phyloP scores from a whole-genome alignment of 805 yeast genomes.

The Dipodascus geniculatus region DNA sequence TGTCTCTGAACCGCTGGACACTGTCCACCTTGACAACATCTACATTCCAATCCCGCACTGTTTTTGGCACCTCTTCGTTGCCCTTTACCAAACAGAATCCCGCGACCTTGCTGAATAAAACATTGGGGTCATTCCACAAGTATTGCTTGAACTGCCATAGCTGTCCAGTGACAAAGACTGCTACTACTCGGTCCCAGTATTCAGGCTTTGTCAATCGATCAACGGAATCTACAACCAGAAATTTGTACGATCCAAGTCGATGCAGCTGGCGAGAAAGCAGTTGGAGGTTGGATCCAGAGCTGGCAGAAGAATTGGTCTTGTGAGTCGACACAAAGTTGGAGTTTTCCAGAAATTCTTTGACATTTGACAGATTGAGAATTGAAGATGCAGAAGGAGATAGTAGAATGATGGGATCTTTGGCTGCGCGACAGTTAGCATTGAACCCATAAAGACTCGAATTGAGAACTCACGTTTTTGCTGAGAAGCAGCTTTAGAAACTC shows the following conservation, averaged over 20 bases:
- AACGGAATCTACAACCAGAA: slow-evolving; percentile 78
- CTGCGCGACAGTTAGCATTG: not conserved
- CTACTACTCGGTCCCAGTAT: slow-evolving; percentile 96
- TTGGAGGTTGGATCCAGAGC: slow-evolving; percentile 28
- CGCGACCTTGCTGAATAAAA: slow-evolving; percentile 67
- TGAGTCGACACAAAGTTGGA: slow-evolving; percentile 44
- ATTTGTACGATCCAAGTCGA: slow-evolving; percentile 46
- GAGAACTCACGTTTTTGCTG: not conserved
- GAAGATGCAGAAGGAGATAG: slow-evolving; percentile 75
- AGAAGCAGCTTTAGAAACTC: slow-evolving; percentile 1
- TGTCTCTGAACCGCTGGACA: slow-evolving; percentile 73
- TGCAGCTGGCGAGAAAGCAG: slow-evolving; percentile 46
- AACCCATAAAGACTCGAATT: too few relatives aligned
- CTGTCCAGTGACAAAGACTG: slow-evolving; percentile 94
- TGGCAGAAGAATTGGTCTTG: slow-evolving; percentile 19
- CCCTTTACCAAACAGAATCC: slow-evolving; percentile 71
- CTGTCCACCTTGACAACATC: slow-evolving; percentile 68
- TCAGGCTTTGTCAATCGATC: slow-evolving; percentile 86
- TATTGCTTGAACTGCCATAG: slow-evolving; percentile 91
- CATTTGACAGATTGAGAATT: slow-evolving; percentile 49
- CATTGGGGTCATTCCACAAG: slow-evolving; percentile 70
- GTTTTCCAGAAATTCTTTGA: slow-evolving; percentile 57
- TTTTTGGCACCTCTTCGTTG: slow-evolving; percentile 69
- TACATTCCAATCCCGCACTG: slow-evolving; percentile 82
- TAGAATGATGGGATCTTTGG: slow-evolving; percentile 55